Conservation (phyloP, 495 filamentous ascomycete species). For the Neurospora sp. region DNA sequence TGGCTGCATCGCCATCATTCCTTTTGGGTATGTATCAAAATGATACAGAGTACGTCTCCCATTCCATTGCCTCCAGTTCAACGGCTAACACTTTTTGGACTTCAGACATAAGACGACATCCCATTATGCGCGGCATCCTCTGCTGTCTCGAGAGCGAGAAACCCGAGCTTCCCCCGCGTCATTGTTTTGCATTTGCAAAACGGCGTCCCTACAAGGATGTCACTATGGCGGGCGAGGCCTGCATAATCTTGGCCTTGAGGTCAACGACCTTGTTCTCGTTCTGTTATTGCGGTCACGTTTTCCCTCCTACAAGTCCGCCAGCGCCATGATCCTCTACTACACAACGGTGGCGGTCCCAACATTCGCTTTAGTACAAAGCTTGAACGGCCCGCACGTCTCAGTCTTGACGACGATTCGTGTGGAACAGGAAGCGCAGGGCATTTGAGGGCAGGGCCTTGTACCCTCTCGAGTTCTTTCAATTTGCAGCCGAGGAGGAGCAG, state of each 20-base stretch:
- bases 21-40: not conserved
- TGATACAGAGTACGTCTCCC: not conserved
- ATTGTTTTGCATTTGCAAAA: not conserved
- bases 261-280: too few species aligned
- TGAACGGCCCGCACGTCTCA: slow-evolving; percentile 22
- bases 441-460: slow-evolving; percentile 6
- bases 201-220: not conserved
- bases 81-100: not conserved
- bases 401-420: slow-evolving; percentile 28
- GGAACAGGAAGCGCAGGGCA: slow-evolving; percentile 12
- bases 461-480: too few species aligned
- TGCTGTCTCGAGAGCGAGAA: not conserved
- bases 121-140: not conserved
- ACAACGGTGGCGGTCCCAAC: slow-evolving; percentile 15
- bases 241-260: too few species aligned
- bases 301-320: too few species aligned
- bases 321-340: not conserved
- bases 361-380: slow-evolving; percentile 33
- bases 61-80: not conserved
- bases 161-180: not conserved
- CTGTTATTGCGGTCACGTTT: too few species aligned
- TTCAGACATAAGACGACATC: not conserved
- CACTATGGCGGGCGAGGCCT: not conserved
- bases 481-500: too few species aligned
- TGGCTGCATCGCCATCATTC: not conserved